These are phyloP conservation scores for Podila epicladia DNA, from an alignment of 192 early-diverging fungal genomes.

Conservation along the genomic window DNA sequence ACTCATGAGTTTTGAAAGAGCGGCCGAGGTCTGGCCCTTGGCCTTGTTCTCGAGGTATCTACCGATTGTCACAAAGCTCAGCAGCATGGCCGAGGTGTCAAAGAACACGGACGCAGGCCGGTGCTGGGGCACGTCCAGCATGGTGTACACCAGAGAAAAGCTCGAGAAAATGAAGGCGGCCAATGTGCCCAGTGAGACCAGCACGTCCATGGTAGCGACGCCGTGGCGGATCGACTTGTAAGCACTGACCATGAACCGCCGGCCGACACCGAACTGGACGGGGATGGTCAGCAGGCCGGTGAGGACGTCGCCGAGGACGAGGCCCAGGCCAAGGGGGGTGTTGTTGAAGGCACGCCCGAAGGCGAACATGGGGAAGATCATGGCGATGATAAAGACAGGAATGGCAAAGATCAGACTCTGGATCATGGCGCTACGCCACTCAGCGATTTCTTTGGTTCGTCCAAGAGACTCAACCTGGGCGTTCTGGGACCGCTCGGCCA, in stretches of 20 bases:
- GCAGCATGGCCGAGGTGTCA: slow-evolving; percentile 92
- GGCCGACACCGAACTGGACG: slow-evolving; percentile 91
- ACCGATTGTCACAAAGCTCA: slow-evolving; percentile 93
- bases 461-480: slow-evolving; percentile 89
- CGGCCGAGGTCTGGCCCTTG: slow-evolving; percentile 92
- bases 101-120: slow-evolving; percentile 86
- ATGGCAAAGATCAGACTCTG: slow-evolving; percentile 76
- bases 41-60: slow-evolving; percentile 94
- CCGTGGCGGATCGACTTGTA: slow-evolving; percentile 83
- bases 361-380: slow-evolving; percentile 72
- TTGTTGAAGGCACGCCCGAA: slow-evolving; percentile 38
- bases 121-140: slow-evolving; percentile 58
- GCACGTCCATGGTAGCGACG: slow-evolving; percentile 96
- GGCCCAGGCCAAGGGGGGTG: slow-evolving; percentile 64
- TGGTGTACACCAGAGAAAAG: slow-evolving; percentile 74
- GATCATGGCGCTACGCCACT: slow-evolving; percentile 79
- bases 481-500: slow-evolving; percentile 70
- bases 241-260: slow-evolving; percentile 80
- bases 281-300: slow-evolving; percentile 86
- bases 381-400: slow-evolving; percentile 83
- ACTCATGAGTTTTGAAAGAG: slow-evolving; percentile 88
- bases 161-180: slow-evolving; percentile 87
- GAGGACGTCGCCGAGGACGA: slow-evolving; percentile 72
- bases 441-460: slow-evolving; percentile 85
- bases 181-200: slow-evolving; percentile 88